Evolutionary conservation across 106 monocot genomes (phyloP), one percentile per base, ranked within the genome.

Genomic region (Allium cepa): DNA sequence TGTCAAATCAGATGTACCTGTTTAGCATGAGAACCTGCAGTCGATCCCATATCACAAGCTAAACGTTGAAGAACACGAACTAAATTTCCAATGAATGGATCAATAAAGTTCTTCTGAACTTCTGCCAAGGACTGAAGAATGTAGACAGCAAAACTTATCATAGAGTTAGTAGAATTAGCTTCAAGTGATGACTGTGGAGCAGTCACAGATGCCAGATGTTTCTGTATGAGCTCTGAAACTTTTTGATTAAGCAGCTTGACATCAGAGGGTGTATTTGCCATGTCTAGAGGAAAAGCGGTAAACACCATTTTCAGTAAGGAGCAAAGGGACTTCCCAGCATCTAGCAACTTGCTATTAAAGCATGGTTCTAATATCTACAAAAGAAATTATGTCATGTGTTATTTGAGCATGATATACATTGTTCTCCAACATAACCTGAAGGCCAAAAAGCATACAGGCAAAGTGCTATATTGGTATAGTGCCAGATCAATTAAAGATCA

Each of bases 281-380:
- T 76, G 28, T 99, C 97, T 46, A 90, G 85, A 8, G 99, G 99
- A 66, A 93, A 99, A 71, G 93, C 82, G 64, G 61, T 79, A 63
- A 99, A 90, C 53, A 99, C 93, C 90, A 99, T 93, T 72, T 93
- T 99, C 67, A 99, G 60, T 52, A 99, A 77, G 15, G 87, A 89
- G 75, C 93, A 93, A 69, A 99, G 75, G 46, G 99, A 89, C 74
- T 99, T 99, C 49, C 93, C 99, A 56, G 99, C 90, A 85, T 99
- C 99, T 75, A 99, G 63, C 85, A 90, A 87, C 78, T 93, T 99
- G 63, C 87, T 99, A 69, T 84, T 89, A 72, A 99, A 93, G 63
- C 93, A 99, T 6, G 87, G 93, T 49, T 99, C 99, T 57, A 99
- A 81, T 78, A 99, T 83, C 99, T 99, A 69, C 18, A 80, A 51